These are phyloP conservation scores for Fusarium nodosum DNA, from an alignment of 2,329 filamentous ascomycete species.

Conservation along the genomic window DNA sequence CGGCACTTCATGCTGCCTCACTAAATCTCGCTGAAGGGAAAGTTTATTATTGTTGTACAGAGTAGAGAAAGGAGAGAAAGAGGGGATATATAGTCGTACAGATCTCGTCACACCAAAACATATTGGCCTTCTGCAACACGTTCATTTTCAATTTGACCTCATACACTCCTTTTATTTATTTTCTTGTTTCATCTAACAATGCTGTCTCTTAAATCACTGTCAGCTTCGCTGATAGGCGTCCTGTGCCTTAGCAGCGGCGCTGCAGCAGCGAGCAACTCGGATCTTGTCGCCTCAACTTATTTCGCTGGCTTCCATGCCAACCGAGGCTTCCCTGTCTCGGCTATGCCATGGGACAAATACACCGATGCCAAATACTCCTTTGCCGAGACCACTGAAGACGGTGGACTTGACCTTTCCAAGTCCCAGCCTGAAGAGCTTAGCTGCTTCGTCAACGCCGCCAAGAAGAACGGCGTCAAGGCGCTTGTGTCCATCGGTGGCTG, in stretches of 20 bases:
- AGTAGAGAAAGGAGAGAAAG: not conserved
- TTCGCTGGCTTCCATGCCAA: conserved; percentile 44
- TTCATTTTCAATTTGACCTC: not conserved
- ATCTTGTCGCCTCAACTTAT: conserved; percentile 42
- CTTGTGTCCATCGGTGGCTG: conserved; percentile 41
- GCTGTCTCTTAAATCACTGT: conserved; percentile 21
- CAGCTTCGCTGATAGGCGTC: conserved; percentile 30
- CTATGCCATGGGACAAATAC: conserved; percentile 42
- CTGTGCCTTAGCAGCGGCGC: conserved; percentile 17
- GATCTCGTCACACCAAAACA: not conserved
- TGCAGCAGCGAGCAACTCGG: not conserved
- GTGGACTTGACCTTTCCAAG: conserved; percentile 26
- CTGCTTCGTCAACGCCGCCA: conserved; percentile 34
- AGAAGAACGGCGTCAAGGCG: conserved; percentile 40
- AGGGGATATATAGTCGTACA: conserved; percentile 16
- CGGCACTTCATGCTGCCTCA: conserved; percentile 1
- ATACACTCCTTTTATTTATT: conserved; percentile 15
- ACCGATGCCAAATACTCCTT: conserved; percentile 45
- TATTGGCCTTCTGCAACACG: not conserved
- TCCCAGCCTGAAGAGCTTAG: conserved; percentile 31
- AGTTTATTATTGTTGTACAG: not conserved
- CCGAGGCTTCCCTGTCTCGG: conserved; percentile 36
- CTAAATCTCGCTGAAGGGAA: not conserved
- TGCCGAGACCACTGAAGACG: conserved; percentile 38
- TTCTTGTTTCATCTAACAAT: not conserved